Conservation (phyloP, 73 alveolate species). For the Tetrahymena borealis region DNA sequence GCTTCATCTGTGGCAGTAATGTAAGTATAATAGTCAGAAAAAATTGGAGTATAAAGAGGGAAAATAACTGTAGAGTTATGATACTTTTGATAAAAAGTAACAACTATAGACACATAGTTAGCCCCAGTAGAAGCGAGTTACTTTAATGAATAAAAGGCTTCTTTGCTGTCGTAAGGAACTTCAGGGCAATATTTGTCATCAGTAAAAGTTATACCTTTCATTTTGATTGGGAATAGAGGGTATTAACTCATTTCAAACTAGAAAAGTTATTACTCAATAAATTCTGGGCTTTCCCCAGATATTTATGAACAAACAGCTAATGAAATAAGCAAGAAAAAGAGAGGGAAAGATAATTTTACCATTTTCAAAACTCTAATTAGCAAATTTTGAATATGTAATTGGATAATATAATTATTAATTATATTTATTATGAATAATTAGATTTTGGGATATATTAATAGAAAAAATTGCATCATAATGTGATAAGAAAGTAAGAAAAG, state of each 20-base stretch:
- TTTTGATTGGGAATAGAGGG: neutral
- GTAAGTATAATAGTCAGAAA: neutral
- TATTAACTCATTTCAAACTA: neutral
- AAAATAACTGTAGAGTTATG: neutral
- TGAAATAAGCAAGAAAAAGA: neutral
- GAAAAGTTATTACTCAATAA: neutral
- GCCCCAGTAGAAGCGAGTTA: neutral
- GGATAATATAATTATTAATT: no score
- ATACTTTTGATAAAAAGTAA: neutral
- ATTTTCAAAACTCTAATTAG: no score
- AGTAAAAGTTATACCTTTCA: neutral
- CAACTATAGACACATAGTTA: neutral
- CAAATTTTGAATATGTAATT: no score
- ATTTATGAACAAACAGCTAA: neutral
- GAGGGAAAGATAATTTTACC: no score
- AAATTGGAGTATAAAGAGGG: neutral
- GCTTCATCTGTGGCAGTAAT: neutral
- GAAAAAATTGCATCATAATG: no score
- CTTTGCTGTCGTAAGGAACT: neutral
- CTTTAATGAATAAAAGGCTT: neutral
- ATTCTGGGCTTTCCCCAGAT: neutral
- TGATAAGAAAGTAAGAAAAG: no score
- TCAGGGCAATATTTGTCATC: neutral
- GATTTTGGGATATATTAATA: no score
- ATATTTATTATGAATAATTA: no score